These are phyloP conservation scores for Boletus fagicola DNA, from an alignment of 768 basidiomycete genomes.

Conservation along the genomic window DNA sequence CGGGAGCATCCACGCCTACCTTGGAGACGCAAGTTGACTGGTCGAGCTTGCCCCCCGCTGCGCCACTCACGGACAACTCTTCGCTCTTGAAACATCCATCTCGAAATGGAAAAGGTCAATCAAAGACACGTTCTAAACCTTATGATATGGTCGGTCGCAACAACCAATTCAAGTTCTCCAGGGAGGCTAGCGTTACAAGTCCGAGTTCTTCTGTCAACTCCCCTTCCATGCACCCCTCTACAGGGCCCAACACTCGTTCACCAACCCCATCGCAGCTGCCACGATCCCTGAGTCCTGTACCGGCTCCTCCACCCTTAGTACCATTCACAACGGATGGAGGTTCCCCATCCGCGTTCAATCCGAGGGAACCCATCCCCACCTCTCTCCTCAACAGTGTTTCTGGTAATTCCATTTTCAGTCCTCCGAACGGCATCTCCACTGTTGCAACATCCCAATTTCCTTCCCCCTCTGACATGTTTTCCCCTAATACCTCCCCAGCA, in stretches of 20 bases:
- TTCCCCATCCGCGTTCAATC: conserved; percentile 1
- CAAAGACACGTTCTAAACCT: conserved; percentile 67
- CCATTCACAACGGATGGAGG: conserved; percentile 6
- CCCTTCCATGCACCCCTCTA: conserved; percentile 38
- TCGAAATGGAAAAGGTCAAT: conserved; percentile 44
- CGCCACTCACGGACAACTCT: conserved; percentile 31
- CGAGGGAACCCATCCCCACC: conserved; percentile 11
- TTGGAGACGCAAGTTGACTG: conserved; percentile 48
- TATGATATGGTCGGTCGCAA: conserved; percentile 47
- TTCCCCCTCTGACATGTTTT: conserved; percentile 20
- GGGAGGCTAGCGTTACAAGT: conserved; percentile 57
- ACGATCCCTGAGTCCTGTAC: conserved; percentile 18
- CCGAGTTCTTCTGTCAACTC: conserved; percentile 47
- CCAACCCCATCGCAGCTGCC: conserved; percentile 30
- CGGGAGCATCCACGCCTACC: conserved; percentile 32
- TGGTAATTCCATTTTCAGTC: conserved; percentile 13
- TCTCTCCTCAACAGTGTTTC: conserved; percentile 9
- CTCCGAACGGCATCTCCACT: conserved; percentile 15
- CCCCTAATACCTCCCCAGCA: conserved; percentile 14
- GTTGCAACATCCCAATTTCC: conserved; percentile 17
- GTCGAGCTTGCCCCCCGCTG: conserved; percentile 37
- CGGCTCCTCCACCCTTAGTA: conserved; percentile 5
- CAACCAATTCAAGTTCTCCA: conserved; percentile 44
- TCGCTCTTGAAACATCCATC: conserved; percentile 47
- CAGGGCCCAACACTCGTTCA: conserved; percentile 32